These are phyloP conservation scores for Podospora sp. DNA, from an alignment of 495 filamentous ascomycete species.

Conservation along the genomic window DNA sequence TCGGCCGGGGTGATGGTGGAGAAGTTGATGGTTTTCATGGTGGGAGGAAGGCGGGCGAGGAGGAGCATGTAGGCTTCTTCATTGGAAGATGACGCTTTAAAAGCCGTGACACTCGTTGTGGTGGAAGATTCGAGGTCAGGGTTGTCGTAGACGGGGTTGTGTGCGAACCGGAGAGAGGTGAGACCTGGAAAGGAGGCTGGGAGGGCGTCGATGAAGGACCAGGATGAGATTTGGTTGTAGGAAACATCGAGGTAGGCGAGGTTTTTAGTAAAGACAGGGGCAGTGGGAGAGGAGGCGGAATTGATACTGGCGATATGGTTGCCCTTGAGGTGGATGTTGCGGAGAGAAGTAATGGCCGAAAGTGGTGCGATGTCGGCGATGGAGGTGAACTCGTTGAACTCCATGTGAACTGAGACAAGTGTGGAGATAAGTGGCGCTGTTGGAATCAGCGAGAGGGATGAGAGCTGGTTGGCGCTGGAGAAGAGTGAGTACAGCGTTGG, in stretches of 20 bases:
- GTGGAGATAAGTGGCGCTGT: conserved; percentile 51
- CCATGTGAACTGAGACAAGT: conserved; percentile 65
- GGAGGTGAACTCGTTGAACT: conserved; percentile 71
- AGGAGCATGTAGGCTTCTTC: conserved; percentile 81
- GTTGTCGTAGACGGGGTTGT: conserved; percentile 78
- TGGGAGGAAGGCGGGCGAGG: conserved; percentile 66
- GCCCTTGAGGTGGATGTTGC: conserved; percentile 60
- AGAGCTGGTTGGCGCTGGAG: conserved; percentile 51
- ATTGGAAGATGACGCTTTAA: conserved; percentile 41
- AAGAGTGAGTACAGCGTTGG: conserved; percentile 60
- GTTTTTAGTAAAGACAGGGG: conserved; percentile 37
- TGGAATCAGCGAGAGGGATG: conserved; percentile 43
- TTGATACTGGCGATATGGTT: conserved; percentile 51
- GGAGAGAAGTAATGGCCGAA: conserved; percentile 59
- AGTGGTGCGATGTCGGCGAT: conserved; percentile 62
- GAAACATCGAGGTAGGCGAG: conserved; percentile 76
- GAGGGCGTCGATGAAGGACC: conserved; percentile 71
- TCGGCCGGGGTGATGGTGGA: conserved; percentile 70
- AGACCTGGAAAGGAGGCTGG: conserved; percentile 68
- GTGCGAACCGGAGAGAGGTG: conserved; percentile 70
- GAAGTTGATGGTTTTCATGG: conserved; percentile 75
- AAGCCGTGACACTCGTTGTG: conserved; percentile 34
- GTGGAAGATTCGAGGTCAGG: conserved; percentile 43
- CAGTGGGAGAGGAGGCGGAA: conserved; percentile 23
- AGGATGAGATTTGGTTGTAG: conserved; percentile 72